Evolutionary conservation across 2,329 filamentous ascomycete species (phyloP), one percentile per base, ranked within the genome.

Genomic region (Cladophialophora yegresii): DNA sequence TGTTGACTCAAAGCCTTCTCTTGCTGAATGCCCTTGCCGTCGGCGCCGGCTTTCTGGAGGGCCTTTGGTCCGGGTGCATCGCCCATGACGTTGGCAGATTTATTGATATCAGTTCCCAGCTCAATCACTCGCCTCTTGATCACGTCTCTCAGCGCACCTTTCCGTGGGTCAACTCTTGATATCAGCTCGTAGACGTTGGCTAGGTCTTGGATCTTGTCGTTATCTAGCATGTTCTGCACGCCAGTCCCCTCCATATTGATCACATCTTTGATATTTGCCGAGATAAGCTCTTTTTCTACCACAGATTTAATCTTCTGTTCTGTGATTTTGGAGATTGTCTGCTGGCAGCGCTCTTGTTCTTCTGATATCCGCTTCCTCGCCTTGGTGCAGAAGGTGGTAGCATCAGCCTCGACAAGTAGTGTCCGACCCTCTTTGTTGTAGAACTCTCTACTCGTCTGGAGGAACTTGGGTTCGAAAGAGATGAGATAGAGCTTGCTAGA

Each of bases 221-320:
- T 93, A 75, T 96, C 91, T 56, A 98, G 87, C 93, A 99, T 98
- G 73, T 87, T 87, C 68, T 85, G 87, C 49, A 97, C 84, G 0
- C 95, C 95, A 67, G 89, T 96, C 5, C 85, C 85, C 71, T 97
- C 92, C 77, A 97, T 87, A 55, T 88, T 86, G 65, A 98, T 84
- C 60, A 99, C 89, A 16, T 96, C 92, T 23, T 85, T 81, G 63
- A 98, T 85, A 70, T 95, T 90, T 51, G 86, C 84, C 49, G 83
- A 81, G 55, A 99, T 93, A 58, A 99, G 80, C 74, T 93, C 87
- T 40, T 89, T 80, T 68, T 98, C 92, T 1, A 99, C 85, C 0
- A 97, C 89, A 4, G 81, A 79, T 23, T 87, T 84, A 23, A 96
- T 90, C 73, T 90, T 93, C 0, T 81, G 75, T n/a, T 86, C 83